phyloP scores from a whole-genome alignment of 2,329 filamentous ascomycete species.

The Fusarium clavum region DNA sequence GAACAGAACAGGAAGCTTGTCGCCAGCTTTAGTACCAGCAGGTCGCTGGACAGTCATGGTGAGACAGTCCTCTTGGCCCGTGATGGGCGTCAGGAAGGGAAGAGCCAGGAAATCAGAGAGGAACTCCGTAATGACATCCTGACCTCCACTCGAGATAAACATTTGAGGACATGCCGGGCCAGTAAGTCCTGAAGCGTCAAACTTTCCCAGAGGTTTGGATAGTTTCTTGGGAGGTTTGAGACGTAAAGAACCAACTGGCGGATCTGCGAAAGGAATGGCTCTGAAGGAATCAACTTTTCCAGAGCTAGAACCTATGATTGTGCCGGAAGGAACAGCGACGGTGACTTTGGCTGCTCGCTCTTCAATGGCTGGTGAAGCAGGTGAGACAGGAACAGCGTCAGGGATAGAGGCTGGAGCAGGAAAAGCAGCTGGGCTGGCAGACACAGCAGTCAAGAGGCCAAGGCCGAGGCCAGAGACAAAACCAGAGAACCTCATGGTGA shows the following conservation, averaged over 20 bases:
- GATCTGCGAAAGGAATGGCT: conserved; percentile 80
- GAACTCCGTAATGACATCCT: conserved; percentile 56
- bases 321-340: conserved; percentile 67
- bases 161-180: conserved; percentile 79
- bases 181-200: conserved; percentile 65
- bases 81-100: conserved; percentile 67
- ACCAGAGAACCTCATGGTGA: conserved; percentile 35
- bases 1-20: conserved; percentile 74
- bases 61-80: conserved; percentile 73
- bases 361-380: conserved; percentile 49
- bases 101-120: conserved; percentile 64
- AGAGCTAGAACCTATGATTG: conserved; percentile 61
- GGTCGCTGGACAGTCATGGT: conserved; percentile 71
- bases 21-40: conserved; percentile 62
- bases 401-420: conserved; percentile 25
- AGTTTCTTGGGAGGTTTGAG: conserved; percentile 74
- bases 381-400: not conserved
- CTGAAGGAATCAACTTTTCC: conserved; percentile 73
- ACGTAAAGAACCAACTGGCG: conserved; percentile 73
- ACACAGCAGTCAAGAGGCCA: conserved; percentile 24
- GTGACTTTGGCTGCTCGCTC: conserved; percentile 61
- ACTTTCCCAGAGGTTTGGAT: conserved; percentile 66
- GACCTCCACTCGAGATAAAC: conserved; percentile 63
- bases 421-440: conserved; percentile 37
- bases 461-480: conserved; percentile 31